Evolutionary conservation across 139 green algal species (phyloP).

Genomic region (Chlorella sp.): DNA sequence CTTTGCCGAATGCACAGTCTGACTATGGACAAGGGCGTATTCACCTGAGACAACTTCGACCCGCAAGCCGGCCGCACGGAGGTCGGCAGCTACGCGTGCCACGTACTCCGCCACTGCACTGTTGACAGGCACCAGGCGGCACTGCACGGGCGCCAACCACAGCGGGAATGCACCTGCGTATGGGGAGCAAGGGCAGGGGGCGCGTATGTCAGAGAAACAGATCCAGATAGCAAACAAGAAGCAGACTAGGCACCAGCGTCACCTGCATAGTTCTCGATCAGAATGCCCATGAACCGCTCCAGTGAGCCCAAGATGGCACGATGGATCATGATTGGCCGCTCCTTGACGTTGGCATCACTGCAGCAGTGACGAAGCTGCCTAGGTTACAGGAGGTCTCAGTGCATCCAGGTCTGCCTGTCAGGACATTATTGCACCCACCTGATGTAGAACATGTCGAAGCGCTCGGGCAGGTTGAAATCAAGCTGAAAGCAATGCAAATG

Average conservation of each 20-base stretch:
- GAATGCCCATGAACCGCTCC: conserved; percentile 97
- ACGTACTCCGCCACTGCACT: conserved; percentile 73
- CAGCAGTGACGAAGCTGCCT: neutral
- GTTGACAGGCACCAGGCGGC: conserved; percentile 84
- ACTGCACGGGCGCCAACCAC: conserved; percentile 66
- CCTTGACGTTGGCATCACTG: conserved; percentile 62
- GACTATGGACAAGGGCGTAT: too few relatives aligned
- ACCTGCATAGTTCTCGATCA: conserved; percentile 97
- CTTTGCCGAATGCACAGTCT: conserved; percentile 26
- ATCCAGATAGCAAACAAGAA: neutral
- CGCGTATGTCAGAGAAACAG: too few relatives aligned
- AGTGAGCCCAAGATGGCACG: conserved; percentile 93
- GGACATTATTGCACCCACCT: conserved; percentile 29
- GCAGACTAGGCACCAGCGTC: neutral
- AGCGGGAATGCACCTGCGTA: conserved; percentile 28
- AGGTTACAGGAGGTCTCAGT: neutral
- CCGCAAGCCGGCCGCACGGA: conserved; percentile 68
- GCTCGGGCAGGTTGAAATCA: conserved; percentile 98
- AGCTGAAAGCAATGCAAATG: conserved; percentile 64
- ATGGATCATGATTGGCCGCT: conserved; percentile 99
- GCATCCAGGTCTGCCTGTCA: too few relatives aligned
- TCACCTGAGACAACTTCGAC: conserved; percentile 62
- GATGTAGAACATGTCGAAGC: conserved; percentile 93
- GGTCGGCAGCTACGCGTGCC: conserved; percentile 59
- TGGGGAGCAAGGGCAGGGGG: neutral